Conservation (phyloP, 345 rosid genomes). For the Salix udensis region DNA sequence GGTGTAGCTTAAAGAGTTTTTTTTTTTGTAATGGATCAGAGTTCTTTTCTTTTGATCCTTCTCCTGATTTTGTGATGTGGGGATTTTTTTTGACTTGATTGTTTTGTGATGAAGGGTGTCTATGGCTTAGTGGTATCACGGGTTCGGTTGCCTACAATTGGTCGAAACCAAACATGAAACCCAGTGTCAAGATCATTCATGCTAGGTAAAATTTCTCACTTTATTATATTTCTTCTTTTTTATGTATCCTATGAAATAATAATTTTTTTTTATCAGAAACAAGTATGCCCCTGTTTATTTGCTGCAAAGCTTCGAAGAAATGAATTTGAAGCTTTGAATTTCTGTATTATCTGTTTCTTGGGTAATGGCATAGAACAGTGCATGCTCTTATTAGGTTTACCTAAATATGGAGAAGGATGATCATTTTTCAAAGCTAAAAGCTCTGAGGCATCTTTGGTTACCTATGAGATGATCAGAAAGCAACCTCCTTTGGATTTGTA, state of each 20-base stretch:
- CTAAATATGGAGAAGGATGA: background rate
- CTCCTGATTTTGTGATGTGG: background rate
- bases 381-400: background rate
- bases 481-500: background rate
- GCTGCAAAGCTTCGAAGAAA: background rate
- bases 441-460: background rate
- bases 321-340: background rate
- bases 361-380: background rate
- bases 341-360: background rate
- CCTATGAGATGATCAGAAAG: background rate
- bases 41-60: background rate
- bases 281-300: background rate
- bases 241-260: background rate
- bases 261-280: background rate
- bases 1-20: too few relatives aligned
- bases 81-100: conserved; percentile 6
- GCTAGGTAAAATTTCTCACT: conserved; percentile 56
- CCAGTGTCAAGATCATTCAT: conserved; percentile 93
- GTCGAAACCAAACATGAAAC: conserved; percentile 92
- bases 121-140: conserved; percentile 85
- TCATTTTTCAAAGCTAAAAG: background rate
- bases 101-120: conserved; percentile 44
- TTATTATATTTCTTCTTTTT: background rate
- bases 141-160: conserved; percentile 93
- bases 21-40: background rate